Evolutionary conservation across 2,329 filamentous ascomycete genomes (phyloP).

Genomic region (Trichoderma sp.): DNA sequence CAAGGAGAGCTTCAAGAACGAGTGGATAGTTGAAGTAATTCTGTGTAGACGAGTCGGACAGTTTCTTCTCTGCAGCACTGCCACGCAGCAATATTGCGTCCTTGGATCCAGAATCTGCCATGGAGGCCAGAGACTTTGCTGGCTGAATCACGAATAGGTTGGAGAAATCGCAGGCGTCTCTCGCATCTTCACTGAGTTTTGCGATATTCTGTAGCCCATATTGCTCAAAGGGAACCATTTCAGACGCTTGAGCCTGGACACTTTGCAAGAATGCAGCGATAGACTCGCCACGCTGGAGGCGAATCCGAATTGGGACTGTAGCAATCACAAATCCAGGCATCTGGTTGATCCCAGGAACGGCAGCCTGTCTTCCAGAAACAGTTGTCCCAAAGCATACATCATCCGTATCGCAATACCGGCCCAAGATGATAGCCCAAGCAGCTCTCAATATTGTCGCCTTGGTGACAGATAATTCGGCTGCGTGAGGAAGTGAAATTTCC

Average conservation of each 20-base stretch:
- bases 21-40: conserved; percentile 23
- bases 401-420: conserved; percentile 9
- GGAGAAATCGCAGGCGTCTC: conserved; percentile 4
- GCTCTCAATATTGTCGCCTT: conserved; percentile 14
- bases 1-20: conserved; percentile 16
- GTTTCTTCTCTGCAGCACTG: background rate
- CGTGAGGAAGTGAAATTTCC: conserved; percentile 18
- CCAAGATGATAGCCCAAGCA: conserved; percentile 14
- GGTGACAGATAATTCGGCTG: background rate
- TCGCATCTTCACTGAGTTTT: background rate
- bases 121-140: background rate
- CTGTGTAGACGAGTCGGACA: background rate
- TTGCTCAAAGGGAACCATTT: conserved; percentile 9
- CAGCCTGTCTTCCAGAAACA: conserved; percentile 12
- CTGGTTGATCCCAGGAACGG: background rate
- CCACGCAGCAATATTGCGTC: conserved; percentile 10
- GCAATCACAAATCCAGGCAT: conserved; percentile 9
- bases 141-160: conserved; percentile 10
- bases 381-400: conserved; percentile 15
- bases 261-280: background rate
- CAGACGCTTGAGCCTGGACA: conserved; percentile 9
- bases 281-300: background rate
- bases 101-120: background rate
- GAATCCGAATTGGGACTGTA: conserved; percentile 11
- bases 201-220: conserved; percentile 12